These are phyloP conservation scores for Aspergillus sp. DNA, from an alignment of 2,329 filamentous ascomycete species.

Conservation along the genomic window DNA sequence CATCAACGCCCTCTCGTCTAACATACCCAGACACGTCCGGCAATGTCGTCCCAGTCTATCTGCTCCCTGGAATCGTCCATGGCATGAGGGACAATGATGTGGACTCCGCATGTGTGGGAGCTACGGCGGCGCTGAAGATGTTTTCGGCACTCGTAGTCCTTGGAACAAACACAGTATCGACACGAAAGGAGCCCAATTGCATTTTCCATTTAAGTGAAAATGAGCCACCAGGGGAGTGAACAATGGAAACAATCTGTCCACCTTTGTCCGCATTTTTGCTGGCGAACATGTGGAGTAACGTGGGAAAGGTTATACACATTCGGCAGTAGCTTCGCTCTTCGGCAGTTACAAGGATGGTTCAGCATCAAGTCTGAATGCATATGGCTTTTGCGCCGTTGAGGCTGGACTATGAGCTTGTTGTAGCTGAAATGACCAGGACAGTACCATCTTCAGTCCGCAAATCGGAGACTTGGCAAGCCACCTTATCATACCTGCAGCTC, in stretches of 20 bases:
- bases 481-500: too few relatives aligned
- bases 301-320: background rate
- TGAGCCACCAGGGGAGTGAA: background rate
- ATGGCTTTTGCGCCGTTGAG: too few relatives aligned
- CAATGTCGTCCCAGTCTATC: conserved; percentile 33
- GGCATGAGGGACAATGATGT: conserved; percentile 24
- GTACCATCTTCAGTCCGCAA: too few relatives aligned
- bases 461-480: too few relatives aligned
- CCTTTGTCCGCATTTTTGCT: background rate
- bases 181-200: conserved; percentile 3
- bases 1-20: conserved; percentile 9
- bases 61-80: conserved; percentile 27
- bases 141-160: conserved; percentile 31
- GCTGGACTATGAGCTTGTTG: too few relatives aligned
- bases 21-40: conserved; percentile 17
- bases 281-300: background rate
- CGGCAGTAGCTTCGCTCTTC: too few relatives aligned
- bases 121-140: conserved; percentile 29
- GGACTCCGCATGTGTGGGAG: conserved; percentile 27
- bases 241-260: background rate
- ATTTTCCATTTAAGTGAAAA: background rate
- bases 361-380: too few relatives aligned
- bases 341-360: background rate
- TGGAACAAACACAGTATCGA: conserved; percentile 26
- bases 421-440: too few relatives aligned